Conservation (phyloP, 2,329 filamentous ascomycete genomes). For the Botryotinia convoluta region DNA sequence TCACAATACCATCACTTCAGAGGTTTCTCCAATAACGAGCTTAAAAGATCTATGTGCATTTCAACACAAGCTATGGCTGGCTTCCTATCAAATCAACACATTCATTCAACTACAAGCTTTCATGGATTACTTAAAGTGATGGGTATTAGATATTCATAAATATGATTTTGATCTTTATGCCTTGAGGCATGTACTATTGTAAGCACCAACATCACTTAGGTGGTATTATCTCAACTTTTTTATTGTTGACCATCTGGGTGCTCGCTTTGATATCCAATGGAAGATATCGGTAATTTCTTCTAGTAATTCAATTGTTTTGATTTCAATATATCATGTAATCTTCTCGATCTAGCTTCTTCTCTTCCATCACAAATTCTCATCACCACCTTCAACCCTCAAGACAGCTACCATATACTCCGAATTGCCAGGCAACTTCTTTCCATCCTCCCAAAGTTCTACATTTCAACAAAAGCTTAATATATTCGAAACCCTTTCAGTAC, state of each 20-base stretch:
- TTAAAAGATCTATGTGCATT: neutral
- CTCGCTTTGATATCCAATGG: slow-evolving; percentile 1
- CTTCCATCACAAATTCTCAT: neutral
- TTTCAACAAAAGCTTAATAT: neutral
- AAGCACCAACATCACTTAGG: neutral
- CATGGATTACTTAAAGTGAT: neutral
- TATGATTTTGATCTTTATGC: neutral
- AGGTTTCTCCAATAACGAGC: neutral
- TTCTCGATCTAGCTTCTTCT: neutral
- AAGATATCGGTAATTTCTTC: neutral
- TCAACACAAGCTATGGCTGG: neutral
- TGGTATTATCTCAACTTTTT: neutral
- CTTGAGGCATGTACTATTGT: neutral
- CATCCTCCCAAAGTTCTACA: too few relatives aligned
- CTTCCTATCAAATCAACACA: neutral
- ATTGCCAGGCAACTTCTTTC: neutral
- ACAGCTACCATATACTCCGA: neutral
- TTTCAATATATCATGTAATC: neutral
- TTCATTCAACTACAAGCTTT: neutral
- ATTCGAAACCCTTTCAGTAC: neutral
- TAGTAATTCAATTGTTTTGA: neutral
- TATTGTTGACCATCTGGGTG: neutral
- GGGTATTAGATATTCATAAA: neutral
- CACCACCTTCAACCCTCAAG: neutral
- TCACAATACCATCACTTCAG: neutral